Evolutionary conservation across 2,329 filamentous ascomycete genomes (phyloP).

Genomic region (Scedosporium boydii): DNA sequence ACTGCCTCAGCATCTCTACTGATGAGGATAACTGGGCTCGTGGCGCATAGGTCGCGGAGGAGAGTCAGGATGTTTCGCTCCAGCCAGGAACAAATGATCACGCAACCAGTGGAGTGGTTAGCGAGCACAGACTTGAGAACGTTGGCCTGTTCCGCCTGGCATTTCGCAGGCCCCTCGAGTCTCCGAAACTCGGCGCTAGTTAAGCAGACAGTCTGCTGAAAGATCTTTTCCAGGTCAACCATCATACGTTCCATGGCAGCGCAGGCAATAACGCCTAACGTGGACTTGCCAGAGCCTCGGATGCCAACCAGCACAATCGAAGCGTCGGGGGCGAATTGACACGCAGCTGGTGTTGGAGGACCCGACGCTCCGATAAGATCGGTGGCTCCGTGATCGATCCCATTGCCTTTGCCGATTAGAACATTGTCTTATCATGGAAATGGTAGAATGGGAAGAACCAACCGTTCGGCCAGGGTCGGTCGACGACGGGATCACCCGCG

Average conservation of each 20-base stretch:
- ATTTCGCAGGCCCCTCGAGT: constrained; percentile 49
- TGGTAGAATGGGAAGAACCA: not conserved
- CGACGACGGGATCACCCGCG: not conserved
- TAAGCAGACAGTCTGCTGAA: constrained; percentile 53
- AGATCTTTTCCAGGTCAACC: constrained; percentile 59
- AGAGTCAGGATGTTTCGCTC: constrained; percentile 52
- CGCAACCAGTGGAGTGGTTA: constrained; percentile 47
- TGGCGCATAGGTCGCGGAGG: constrained; percentile 51
- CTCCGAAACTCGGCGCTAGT: constrained; percentile 56
- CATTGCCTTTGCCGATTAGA: not conserved
- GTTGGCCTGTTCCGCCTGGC: constrained; percentile 53
- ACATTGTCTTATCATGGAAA: not conserved
- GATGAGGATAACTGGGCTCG: constrained; percentile 63
- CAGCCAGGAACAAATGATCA: constrained; percentile 67
- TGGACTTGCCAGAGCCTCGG: constrained; percentile 66
- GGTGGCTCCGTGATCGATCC: not conserved
- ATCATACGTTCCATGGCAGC: constrained; percentile 59
- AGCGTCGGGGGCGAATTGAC: constrained; percentile 46
- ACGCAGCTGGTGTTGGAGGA: constrained; percentile 10
- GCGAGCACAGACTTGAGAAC: constrained; percentile 51
- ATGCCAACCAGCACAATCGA: constrained; percentile 67
- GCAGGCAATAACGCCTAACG: constrained; percentile 65
- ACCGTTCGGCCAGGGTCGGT: not conserved
- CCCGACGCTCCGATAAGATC: not conserved
- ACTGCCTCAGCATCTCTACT: constrained; percentile 57